Evolutionary conservation across 108 stramenopile species (phyloP).

Genomic region (Epipyxis sp.): DNA sequence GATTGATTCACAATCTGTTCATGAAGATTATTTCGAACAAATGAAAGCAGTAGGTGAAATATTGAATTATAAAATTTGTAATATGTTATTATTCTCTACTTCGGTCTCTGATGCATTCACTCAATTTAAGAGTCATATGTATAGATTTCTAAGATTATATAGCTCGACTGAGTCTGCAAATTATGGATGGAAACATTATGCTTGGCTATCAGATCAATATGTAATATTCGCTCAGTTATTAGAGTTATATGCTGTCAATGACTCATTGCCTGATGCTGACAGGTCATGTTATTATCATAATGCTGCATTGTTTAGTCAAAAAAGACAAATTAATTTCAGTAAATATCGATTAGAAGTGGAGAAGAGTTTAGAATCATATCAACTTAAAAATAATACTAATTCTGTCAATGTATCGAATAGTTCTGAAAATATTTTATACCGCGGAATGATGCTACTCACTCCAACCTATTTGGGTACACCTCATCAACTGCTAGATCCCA

Average conservation of each 20-base stretch:
- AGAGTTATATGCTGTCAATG: background rate
- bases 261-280: conserved; percentile 1
- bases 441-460: background rate
- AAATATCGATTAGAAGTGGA: background rate
- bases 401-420: background rate
- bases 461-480: background rate
- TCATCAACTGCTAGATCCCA: conserved; percentile 19
- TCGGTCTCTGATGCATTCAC: background rate
- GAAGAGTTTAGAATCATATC: background rate
- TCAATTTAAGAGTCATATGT: conserved; percentile 12
- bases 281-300: conserved; percentile 9
- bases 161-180: too few species aligned
- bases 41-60: background rate
- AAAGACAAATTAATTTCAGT: background rate
- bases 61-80: conserved; percentile 12
- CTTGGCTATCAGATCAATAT: conserved; percentile 20
- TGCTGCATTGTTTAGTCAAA: conserved; percentile 1
- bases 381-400: background rate
- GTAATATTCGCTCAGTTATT: conserved; percentile 10
- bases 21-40: conserved; percentile 24
- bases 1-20: background rate
- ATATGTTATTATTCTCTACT: background rate
- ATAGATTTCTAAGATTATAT: background rate
- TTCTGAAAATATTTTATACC: background rate
- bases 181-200: conserved; percentile 20